Evolutionary conservation across 1,139 yeast species (phyloP).

Genomic region (Chernovozyma aurita): DNA sequence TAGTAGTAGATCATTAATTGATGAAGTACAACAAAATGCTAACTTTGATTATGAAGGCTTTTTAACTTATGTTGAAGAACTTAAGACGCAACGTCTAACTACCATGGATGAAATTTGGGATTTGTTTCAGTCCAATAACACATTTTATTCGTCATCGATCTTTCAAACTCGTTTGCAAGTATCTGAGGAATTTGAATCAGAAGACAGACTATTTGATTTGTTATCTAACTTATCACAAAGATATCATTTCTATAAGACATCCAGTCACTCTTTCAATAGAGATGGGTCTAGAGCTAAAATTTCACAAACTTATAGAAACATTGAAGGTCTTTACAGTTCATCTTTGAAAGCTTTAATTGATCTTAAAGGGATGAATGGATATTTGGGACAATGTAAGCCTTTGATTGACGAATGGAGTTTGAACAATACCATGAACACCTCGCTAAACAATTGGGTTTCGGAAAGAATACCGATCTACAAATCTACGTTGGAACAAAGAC

Average conservation of each 20-base stretch:
- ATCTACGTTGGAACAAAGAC: slow-evolving; percentile 22
- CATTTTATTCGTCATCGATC: slow-evolving; percentile 22
- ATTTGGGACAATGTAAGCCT: slow-evolving; percentile 28
- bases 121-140: slow-evolving; percentile 21
- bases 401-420: slow-evolving; percentile 38
- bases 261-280: slow-evolving; percentile 25
- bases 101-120: slow-evolving; percentile 33
- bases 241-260: slow-evolving; percentile 17
- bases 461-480: slow-evolving; percentile 19
- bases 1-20: slow-evolving; percentile 9
- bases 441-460: slow-evolving; percentile 19
- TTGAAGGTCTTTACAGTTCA: slow-evolving; percentile 20
- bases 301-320: slow-evolving; percentile 14
- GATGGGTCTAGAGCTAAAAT: slow-evolving; percentile 6
- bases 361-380: slow-evolving; percentile 23
- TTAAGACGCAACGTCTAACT: slow-evolving; percentile 22
- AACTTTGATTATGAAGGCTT: slow-evolving; percentile 40
- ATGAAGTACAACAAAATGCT: slow-evolving; percentile 28
- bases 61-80: slow-evolving; percentile 22
- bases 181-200: slow-evolving; percentile 11
- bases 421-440: slow-evolving; percentile 23
- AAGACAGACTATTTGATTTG: slow-evolving; percentile 17
- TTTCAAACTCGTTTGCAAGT: slow-evolving; percentile 12
- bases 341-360: slow-evolving; percentile 26
- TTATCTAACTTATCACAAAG: slow-evolving; percentile 20